These are phyloP conservation scores for Durotheca rogersii DNA, from an alignment of 495 filamentous ascomycete species.

Conservation along the genomic window DNA sequence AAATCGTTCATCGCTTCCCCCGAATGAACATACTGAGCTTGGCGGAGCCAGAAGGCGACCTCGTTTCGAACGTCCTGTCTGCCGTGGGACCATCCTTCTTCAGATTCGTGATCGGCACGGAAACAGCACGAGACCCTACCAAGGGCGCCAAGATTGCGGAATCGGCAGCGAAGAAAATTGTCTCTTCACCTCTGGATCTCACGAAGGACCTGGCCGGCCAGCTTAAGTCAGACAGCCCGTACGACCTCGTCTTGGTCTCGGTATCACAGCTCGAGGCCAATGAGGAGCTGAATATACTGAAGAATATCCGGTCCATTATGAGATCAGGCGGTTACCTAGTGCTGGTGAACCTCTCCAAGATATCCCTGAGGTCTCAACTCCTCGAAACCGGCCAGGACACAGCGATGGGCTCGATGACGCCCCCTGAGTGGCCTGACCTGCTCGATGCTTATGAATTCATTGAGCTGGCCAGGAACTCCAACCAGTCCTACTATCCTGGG, in stretches of 20 bases:
- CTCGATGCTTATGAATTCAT: conserved; percentile 41
- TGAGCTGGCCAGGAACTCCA: conserved; percentile 22
- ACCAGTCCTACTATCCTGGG: conserved; percentile 34
- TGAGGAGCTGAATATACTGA: conserved; percentile 7
- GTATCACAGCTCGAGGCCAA: conserved; percentile 34
- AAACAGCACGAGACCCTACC: conserved; percentile 19
- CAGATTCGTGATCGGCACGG: conserved; percentile 32
- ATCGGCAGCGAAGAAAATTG: conserved; percentile 20
- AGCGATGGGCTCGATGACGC: no score
- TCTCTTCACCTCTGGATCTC: conserved; percentile 32
- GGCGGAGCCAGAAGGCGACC: conserved; percentile 28
- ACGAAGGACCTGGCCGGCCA: conserved; percentile 13
- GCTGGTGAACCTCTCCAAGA: conserved; percentile 30
- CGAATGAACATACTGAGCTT: conserved; percentile 46
- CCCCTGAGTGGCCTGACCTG: conserved; percentile 38
- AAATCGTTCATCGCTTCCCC: conserved; percentile 46
- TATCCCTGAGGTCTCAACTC: conserved; percentile 26
- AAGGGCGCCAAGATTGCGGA: conserved; percentile 6
- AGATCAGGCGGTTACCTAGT: conserved; percentile 45
- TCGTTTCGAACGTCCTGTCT: conserved; percentile 35
- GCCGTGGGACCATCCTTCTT: conserved; percentile 39
- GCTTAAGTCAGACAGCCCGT: conserved; percentile 8
- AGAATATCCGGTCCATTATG: conserved; percentile 37
- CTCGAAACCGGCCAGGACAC: conserved; percentile 3
- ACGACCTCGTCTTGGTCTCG: conserved; percentile 44